Conservation (phyloP, 2,329 filamentous ascomycete genomes). For the Fusarium sp. region DNA sequence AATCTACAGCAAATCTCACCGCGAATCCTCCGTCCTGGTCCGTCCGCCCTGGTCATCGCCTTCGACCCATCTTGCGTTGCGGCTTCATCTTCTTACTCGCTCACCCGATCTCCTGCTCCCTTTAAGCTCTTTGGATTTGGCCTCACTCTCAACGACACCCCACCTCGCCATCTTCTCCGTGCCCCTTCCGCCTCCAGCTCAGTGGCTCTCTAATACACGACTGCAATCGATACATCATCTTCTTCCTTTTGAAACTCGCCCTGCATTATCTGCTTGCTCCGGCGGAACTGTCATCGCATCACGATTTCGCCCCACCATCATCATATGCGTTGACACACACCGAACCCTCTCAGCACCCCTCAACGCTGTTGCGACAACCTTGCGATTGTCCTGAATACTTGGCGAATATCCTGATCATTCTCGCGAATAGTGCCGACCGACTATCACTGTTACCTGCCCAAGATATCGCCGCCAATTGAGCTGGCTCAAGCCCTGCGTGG, state of each 20-base stretch:
- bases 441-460: constrained; percentile 1
- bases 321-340: constrained; percentile 33
- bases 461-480: constrained; percentile 33
- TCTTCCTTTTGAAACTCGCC: constrained; percentile 4
- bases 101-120: constrained; percentile 16
- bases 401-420: constrained; percentile 19
- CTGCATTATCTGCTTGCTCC: constrained; percentile 17
- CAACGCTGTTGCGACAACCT: constrained; percentile 31
- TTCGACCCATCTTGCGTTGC: constrained; percentile 31
- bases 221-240: constrained; percentile 12
- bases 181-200: constrained; percentile 16
- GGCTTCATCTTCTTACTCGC: constrained; percentile 17
- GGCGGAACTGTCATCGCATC: constrained; percentile 21
- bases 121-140: constrained; percentile 30
- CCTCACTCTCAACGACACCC: constrained; percentile 41
- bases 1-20: constrained; percentile 29
- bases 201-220: constrained; percentile 12
- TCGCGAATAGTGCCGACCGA: constrained; percentile 13
- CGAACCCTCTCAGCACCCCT: constrained; percentile 29
- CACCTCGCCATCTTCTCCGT: constrained; percentile 30
- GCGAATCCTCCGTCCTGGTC: constrained; percentile 29
- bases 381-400: constrained; percentile 20
- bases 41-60: constrained; percentile 17
- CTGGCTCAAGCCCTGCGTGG: constrained; percentile 23
- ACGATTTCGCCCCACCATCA: constrained; percentile 28